These are phyloP conservation scores for Trichoderma sp. DNA, from an alignment of 2,329 filamentous ascomycete species.

Conservation along the genomic window DNA sequence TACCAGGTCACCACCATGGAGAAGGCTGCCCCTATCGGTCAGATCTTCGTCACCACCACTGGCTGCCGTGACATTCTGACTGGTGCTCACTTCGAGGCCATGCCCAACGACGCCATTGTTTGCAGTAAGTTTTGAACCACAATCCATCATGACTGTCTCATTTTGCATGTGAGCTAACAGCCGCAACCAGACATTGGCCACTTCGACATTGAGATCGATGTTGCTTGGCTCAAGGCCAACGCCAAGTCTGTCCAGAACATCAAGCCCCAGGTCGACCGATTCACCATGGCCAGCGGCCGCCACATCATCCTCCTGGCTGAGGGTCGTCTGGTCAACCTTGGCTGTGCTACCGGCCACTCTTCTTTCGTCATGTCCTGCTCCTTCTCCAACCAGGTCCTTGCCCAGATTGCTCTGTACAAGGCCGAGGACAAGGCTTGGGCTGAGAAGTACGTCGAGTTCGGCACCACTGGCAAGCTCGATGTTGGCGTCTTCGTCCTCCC, in stretches of 20 bases:
- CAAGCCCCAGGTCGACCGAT: constrained; percentile 99
- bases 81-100: constrained; percentile 87
- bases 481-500: constrained; percentile 90
- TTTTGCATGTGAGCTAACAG: not conserved
- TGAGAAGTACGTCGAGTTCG: constrained; percentile 95
- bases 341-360: constrained; percentile 97
- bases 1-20: constrained; percentile 98
- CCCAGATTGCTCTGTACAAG: constrained; percentile 98
- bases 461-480: constrained; percentile 84
- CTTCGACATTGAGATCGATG: constrained; percentile 99
- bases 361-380: constrained; percentile 99
- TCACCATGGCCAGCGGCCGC: constrained; percentile 86
- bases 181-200: constrained; percentile 83
- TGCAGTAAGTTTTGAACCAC: constrained; percentile 65
- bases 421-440: constrained; percentile 80
- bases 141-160: too few species aligned
- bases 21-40: constrained; percentile 81
- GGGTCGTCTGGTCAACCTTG: constrained; percentile 98
- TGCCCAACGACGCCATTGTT: constrained; percentile 97
- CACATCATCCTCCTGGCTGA: constrained; percentile 98
- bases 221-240: constrained; percentile 99
- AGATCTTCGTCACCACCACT: constrained; percentile 99
- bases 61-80: constrained; percentile 98
- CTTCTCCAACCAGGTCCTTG: constrained; percentile 99
- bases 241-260: constrained; percentile 93